Percentiles rank a stretch among this genome's conserved stretches.
Conservation (phyloP, 2,329 filamentous ascomycete species). For the Penicillium sumatraense region DNA sequence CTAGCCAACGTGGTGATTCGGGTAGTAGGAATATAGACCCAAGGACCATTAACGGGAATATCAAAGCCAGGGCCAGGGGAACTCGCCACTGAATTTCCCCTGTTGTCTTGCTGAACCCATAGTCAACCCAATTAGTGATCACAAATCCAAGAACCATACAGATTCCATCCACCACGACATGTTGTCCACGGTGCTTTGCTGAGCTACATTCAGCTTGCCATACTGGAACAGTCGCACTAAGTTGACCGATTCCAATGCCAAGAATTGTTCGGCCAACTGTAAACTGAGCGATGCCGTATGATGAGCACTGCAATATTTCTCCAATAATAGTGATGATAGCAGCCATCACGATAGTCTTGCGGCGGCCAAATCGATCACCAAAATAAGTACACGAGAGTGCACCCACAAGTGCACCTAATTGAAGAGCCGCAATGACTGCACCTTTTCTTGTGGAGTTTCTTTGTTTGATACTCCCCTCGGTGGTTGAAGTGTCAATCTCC, state of each 20-base stretch:
- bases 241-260: conserved; percentile 54
- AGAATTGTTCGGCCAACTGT: conserved; percentile 45
- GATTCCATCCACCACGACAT: conserved; percentile 54
- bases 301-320: conserved; percentile 47
- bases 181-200: conserved; percentile 52
- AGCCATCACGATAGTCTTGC: conserved; percentile 49
- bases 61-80: background rate
- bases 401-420: conserved; percentile 27
- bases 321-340: conserved; percentile 40
- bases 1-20: conserved; percentile 26
- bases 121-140: conserved; percentile 50
- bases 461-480: conserved; percentile 16
- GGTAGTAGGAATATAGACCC: background rate
- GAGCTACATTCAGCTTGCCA: conserved; percentile 56
- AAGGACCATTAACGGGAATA: background rate
- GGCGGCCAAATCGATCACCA: conserved; percentile 55
- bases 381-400: conserved; percentile 26
- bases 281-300: background rate
- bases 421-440: conserved; percentile 30
- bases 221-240: conserved; percentile 53
- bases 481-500: background rate
- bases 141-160: conserved; percentile 42
- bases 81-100: background rate
- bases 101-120: conserved; percentile 46
- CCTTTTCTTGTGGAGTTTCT: conserved; percentile 29